A percentile compares a stretch with the other conserved stretches of the same genome.
Evolutionary conservation across 306 rosid species (phyloP).

Genomic region (Quercus alba): DNA sequence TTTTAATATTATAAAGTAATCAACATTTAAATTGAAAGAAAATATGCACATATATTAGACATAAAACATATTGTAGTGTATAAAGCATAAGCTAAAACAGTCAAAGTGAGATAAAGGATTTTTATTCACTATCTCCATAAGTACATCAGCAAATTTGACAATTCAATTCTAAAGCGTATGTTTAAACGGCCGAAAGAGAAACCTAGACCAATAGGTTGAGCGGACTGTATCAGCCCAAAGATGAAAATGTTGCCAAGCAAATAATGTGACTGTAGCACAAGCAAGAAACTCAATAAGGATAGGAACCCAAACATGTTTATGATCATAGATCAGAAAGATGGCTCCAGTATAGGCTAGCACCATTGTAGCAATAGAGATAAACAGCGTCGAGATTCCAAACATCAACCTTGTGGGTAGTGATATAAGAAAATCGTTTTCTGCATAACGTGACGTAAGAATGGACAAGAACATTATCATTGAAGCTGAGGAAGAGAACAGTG

Average conservation of each 20-base stretch:
- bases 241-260: too few species aligned
- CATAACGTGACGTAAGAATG: conserved; percentile 47
- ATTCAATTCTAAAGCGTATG: not conserved
- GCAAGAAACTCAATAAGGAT: conserved; percentile 21
- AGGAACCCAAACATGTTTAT: conserved; percentile 35
- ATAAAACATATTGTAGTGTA: too few species aligned
- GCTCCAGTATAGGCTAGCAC: conserved; percentile 43
- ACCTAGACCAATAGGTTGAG: too few species aligned
- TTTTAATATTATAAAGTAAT: too few species aligned
- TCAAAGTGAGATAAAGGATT: too few species aligned
- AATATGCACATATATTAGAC: too few species aligned
- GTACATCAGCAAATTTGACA: not conserved
- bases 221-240: too few species aligned
- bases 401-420: conserved; percentile 45
- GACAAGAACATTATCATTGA: conserved; percentile 1
- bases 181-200: conserved; percentile 17
- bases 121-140: too few species aligned
- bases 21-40: too few species aligned
- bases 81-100: too few species aligned
- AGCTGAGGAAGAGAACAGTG: too few species aligned
- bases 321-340: conserved; percentile 25
- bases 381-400: conserved; percentile 33
- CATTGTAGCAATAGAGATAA: conserved; percentile 49
- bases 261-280: conserved; percentile 6
- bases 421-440: conserved; percentile 38